Percentiles rank a stretch among this genome's conserved stretches.
phyloP scores from a whole-genome alignment of 306 rosid species.

The Mimosa pudica region DNA sequence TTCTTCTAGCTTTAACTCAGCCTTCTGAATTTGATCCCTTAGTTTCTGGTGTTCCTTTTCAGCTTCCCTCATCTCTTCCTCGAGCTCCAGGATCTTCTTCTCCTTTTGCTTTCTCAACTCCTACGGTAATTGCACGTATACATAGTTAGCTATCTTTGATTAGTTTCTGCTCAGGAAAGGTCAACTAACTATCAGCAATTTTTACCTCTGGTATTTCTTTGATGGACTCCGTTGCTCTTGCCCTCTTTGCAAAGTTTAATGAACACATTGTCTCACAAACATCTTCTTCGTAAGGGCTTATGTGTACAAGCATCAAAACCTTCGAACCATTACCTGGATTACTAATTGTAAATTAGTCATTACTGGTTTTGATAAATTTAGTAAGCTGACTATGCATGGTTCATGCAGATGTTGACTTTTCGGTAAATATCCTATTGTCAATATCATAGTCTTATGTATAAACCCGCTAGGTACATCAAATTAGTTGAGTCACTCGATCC shows the following conservation, averaged over 20 bases:
- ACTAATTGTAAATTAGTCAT: conserved; percentile 31
- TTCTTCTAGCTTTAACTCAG: conserved; percentile 51
- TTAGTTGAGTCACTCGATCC: conserved; percentile 1
- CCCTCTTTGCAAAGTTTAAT: conserved; percentile 84
- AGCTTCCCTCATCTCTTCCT: conserved; percentile 72
- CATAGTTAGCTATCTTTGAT: conserved; percentile 27
- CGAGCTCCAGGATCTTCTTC: conserved; percentile 62
- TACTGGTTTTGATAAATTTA: conserved; percentile 1
- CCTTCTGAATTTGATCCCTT: conserved; percentile 55
- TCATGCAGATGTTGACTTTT: conserved; percentile 17
- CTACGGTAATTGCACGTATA: conserved; percentile 43
- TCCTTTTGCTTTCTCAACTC: conserved; percentile 79
- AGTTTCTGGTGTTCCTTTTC: conserved; percentile 56
- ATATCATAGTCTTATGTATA: conserved; percentile 5
- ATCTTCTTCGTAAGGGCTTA: conserved; percentile 85
- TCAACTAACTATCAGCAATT: conserved; percentile 30
- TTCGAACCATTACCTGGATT: conserved; percentile 78
- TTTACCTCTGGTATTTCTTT: conserved; percentile 70
- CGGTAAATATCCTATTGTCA: conserved; percentile 16
- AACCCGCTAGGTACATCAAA: not conserved
- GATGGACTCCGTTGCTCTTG: conserved; percentile 68
- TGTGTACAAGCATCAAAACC: conserved; percentile 91
- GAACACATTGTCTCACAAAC: conserved; percentile 84
- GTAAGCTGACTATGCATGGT: conserved; percentile 13
- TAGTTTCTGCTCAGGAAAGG: conserved; percentile 16